phyloP scores from a whole-genome alignment of 2,329 filamentous ascomycete species.

The Sarocladiaceae sp. region DNA sequence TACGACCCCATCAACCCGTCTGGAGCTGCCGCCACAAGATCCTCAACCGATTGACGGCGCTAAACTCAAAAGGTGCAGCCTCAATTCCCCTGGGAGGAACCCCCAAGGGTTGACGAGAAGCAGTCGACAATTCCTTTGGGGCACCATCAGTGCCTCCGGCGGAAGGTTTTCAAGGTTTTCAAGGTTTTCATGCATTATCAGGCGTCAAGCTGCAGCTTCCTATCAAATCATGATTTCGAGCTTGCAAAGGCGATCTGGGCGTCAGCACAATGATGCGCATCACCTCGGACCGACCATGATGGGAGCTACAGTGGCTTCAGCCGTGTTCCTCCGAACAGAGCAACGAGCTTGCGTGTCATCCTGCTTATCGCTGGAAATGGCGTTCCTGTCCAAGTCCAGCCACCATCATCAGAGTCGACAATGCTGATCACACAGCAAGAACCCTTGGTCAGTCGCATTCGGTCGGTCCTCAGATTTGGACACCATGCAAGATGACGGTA shows the following conservation, averaged over 20 bases:
- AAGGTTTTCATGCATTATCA: constrained; percentile 1
- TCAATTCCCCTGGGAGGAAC: constrained; percentile 4
- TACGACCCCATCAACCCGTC: constrained; percentile 8
- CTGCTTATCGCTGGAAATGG: constrained; percentile 2
- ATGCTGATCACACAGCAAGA: not conserved
- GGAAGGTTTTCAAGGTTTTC: not conserved
- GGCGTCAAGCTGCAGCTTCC: not conserved
- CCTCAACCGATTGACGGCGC: constrained; percentile 8
- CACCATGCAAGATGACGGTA: not conserved
- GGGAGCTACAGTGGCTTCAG: not conserved
- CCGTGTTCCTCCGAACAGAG: not conserved
- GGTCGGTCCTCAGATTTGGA: not conserved
- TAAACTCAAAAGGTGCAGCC: constrained; percentile 4
- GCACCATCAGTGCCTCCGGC: not conserved
- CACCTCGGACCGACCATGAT: not conserved
- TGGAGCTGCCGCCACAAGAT: constrained; percentile 8
- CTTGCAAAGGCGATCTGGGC: not conserved
- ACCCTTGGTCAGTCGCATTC: not conserved
- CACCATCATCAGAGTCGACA: not conserved
- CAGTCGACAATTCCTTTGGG: constrained; percentile 5
- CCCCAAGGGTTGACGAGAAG: constrained; percentile 8
- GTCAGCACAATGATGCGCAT: not conserved
- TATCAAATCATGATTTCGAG: not conserved
- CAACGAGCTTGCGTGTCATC: too few relatives aligned
- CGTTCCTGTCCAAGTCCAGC: not conserved